A percentile compares a stretch with the other conserved stretches of the same genome.
phyloP scores from a whole-genome alignment of 805 yeast genomes.

The Saccharomyces kudriavzevii region DNA sequence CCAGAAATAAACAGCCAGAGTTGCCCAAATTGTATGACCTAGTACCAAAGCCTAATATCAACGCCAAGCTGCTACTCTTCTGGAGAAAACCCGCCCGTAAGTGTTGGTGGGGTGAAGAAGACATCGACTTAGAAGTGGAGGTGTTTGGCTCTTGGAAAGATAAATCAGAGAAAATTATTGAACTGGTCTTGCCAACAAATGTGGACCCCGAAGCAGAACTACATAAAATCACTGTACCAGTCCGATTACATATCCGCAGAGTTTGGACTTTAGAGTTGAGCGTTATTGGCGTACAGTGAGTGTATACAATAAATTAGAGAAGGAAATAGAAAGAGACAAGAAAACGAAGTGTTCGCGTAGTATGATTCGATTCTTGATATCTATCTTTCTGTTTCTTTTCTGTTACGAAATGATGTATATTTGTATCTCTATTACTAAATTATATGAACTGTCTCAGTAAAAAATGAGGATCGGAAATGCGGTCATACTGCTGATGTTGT shows the following conservation, averaged over 20 bases:
- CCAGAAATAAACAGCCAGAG: constrained; percentile 30
- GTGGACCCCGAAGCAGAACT: constrained; percentile 9
- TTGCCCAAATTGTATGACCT: constrained; percentile 26
- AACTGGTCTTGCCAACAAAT: constrained; percentile 11
- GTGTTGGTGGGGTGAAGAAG: constrained; percentile 91
- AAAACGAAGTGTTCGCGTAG: background rate
- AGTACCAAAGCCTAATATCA: constrained; percentile 30
- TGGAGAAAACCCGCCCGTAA: constrained; percentile 98
- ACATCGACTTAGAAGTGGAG: constrained; percentile 37
- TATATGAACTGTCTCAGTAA: background rate
- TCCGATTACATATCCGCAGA: constrained; percentile 78
- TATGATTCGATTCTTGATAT: background rate
- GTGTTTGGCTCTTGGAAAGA: constrained; percentile 23
- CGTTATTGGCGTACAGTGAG: constrained; percentile 65
- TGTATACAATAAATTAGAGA: background rate
- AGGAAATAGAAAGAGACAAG: background rate
- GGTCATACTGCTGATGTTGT: background rate
- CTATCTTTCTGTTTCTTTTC: background rate
- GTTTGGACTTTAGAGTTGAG: constrained; percentile 96
- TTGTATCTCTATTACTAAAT: background rate
- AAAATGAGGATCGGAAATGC: background rate
- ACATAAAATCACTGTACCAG: constrained; percentile 30
- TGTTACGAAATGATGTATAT: background rate
- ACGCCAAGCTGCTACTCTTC: constrained; percentile 69
- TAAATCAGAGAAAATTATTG: constrained; percentile 6